These are phyloP conservation scores for Murraya paniculata DNA, from an alignment of 345 rosid genomes.

Conservation along the genomic window DNA sequence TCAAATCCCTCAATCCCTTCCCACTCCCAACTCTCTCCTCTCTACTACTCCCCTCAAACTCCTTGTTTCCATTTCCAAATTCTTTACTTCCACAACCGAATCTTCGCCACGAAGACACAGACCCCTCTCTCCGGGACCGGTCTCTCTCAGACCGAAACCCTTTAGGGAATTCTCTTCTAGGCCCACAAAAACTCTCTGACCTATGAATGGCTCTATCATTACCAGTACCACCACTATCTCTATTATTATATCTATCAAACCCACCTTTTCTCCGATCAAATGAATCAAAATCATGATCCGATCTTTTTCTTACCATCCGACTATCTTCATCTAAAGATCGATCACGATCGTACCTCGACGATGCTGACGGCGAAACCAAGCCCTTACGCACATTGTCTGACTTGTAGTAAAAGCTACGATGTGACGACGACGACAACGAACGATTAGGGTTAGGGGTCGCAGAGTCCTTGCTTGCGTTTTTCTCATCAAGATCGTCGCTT, in stretches of 20 bases:
- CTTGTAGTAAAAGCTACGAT: constrained; percentile 56
- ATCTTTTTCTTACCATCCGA: constrained; percentile 56
- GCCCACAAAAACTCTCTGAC: constrained; percentile 68
- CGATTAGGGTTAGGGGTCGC: constrained; percentile 42
- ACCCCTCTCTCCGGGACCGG: constrained; percentile 66
- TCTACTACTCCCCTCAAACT: constrained; percentile 18
- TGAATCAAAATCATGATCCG: constrained; percentile 60
- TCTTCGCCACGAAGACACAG: constrained; percentile 78
- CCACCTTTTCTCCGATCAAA: constrained; percentile 62
- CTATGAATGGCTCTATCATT: constrained; percentile 44
- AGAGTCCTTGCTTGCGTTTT: constrained; percentile 38
- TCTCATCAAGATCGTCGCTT: constrained; percentile 73
- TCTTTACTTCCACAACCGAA: constrained; percentile 46
- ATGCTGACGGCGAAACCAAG: constrained; percentile 39
- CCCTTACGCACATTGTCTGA: constrained; percentile 52
- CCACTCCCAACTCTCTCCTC: constrained; percentile 32
- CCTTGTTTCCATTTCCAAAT: constrained; percentile 29
- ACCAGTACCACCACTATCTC: constrained; percentile 35
- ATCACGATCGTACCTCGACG: constrained; percentile 63
- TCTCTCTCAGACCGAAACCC: constrained; percentile 87
- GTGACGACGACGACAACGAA: constrained; percentile 51
- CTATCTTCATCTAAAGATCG: constrained; percentile 51
- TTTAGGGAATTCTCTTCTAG: constrained; percentile 81
- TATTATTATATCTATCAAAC: constrained; percentile 49
- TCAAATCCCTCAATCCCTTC: constrained; percentile 41